A percentile compares a stretch with the other conserved stretches of the same genome.
phyloP scores from a whole-genome alignment of 1,284 basidiomycete genomes.

The Afroboletus lepidellus region DNA sequence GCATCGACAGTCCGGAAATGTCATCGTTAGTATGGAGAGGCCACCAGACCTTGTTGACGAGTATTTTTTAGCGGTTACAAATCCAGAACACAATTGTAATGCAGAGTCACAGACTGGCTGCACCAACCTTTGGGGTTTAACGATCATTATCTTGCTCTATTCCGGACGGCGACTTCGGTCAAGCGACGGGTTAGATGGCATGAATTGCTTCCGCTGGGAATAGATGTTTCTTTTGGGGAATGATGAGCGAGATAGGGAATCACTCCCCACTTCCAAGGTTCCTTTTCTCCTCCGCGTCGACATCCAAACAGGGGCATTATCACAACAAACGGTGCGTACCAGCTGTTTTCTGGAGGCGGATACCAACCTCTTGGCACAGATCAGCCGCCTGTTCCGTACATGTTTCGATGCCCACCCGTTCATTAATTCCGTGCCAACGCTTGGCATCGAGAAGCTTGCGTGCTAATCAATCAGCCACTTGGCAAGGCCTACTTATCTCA shows the following conservation, averaged over 20 bases:
- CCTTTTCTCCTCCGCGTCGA: neutral
- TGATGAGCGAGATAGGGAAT: slow-evolving; percentile 11
- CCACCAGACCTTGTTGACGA: no score
- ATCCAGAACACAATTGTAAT: neutral
- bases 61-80: neutral
- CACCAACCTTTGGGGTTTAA: neutral
- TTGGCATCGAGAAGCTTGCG: slow-evolving; percentile 13
- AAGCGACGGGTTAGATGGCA: neutral
- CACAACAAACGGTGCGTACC: neutral
- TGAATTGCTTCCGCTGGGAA: slow-evolving; percentile 12
- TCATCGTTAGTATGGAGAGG: no score
- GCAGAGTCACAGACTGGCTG: neutral
- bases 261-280: slow-evolving; percentile 1
- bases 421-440: slow-evolving; percentile 5
- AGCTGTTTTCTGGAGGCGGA: neutral
- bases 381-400: slow-evolving; percentile 2
- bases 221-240: slow-evolving; percentile 12
- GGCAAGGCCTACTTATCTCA: slow-evolving; percentile 14
- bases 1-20: neutral
- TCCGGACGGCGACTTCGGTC: slow-evolving; percentile 9
- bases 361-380: neutral
- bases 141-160: slow-evolving; percentile 11
- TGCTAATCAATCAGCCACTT: slow-evolving; percentile 23
- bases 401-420: neutral
- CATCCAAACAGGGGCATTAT: neutral